These are phyloP conservation scores for Botrytis pseudocinerea DNA, from an alignment of 2,329 filamentous ascomycete species.

Conservation along the genomic window DNA sequence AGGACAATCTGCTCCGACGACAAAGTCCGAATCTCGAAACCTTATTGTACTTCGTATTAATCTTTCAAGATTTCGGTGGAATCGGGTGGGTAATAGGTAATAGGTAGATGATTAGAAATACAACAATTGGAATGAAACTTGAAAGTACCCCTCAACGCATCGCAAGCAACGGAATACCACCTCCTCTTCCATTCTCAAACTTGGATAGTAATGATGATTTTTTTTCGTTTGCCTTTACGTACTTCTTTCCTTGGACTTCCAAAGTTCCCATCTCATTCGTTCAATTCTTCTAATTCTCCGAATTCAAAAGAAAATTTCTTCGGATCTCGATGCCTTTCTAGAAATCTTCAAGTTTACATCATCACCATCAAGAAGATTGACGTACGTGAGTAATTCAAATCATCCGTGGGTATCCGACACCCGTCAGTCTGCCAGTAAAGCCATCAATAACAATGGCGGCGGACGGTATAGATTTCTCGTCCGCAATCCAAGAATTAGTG, in stretches of 20 bases:
- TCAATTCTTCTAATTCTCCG: neutral
- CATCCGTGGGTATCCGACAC: neutral
- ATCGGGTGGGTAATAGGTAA: neutral
- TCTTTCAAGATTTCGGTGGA: neutral
- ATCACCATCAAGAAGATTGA: neutral
- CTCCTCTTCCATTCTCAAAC: neutral
- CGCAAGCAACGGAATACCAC: neutral
- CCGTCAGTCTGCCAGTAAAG: neutral
- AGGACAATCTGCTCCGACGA: neutral
- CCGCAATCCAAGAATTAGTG: neutral
- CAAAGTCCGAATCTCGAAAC: neutral
- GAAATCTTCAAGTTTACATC: neutral
- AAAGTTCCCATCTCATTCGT: neutral
- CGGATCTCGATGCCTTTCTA: neutral
- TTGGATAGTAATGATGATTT: neutral
- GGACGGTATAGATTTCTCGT: neutral
- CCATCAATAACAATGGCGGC: neutral
- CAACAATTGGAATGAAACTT: neutral
- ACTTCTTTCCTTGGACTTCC: neutral
- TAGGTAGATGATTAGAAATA: neutral
- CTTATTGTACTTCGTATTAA: neutral
- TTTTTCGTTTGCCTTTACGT: neutral
- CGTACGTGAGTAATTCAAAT: neutral
- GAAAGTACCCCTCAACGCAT: neutral
- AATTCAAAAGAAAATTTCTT: neutral